Conservation (phyloP, 2,329 filamentous ascomycete genomes). For the Fusarium sp. region DNA sequence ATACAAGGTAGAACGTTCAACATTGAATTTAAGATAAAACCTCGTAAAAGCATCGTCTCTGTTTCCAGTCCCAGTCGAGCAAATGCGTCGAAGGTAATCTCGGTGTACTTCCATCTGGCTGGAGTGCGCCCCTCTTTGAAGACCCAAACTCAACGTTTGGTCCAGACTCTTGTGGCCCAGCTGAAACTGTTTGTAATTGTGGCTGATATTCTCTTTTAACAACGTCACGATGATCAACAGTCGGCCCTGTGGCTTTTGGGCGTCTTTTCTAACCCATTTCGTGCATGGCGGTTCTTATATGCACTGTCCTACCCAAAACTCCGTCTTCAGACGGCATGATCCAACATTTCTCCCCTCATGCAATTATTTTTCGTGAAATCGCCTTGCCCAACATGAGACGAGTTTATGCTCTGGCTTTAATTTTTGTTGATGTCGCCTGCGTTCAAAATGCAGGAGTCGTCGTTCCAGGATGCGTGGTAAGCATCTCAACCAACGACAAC, state of each 20-base stretch:
- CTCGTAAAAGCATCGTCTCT: background rate
- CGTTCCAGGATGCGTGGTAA: background rate
- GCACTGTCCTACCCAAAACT: background rate
- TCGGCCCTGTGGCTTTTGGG: background rate
- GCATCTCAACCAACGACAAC: background rate
- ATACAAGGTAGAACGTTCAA: background rate
- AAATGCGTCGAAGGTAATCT: background rate
- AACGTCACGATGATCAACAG: background rate
- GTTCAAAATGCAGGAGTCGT: background rate
- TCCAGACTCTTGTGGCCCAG: background rate
- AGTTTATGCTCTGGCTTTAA: background rate
- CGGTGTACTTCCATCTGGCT: background rate
- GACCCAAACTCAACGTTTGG: background rate
- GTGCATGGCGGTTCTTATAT: background rate
- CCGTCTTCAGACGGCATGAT: background rate
- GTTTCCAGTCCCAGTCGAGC: background rate
- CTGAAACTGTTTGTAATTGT: background rate
- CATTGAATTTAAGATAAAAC: background rate
- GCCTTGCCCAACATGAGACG: background rate
- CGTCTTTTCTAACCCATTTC: background rate
- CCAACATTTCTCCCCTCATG: background rate
- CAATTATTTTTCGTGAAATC: background rate
- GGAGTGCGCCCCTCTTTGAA: background rate
- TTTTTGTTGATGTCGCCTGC: background rate
- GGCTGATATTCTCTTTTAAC: background rate